A percentile compares a stretch with the other conserved stretches of the same genome.
Evolutionary conservation across 202 grass and related monocot species (phyloP).

Genomic region (Miscanthus sacchariflorus): DNA sequence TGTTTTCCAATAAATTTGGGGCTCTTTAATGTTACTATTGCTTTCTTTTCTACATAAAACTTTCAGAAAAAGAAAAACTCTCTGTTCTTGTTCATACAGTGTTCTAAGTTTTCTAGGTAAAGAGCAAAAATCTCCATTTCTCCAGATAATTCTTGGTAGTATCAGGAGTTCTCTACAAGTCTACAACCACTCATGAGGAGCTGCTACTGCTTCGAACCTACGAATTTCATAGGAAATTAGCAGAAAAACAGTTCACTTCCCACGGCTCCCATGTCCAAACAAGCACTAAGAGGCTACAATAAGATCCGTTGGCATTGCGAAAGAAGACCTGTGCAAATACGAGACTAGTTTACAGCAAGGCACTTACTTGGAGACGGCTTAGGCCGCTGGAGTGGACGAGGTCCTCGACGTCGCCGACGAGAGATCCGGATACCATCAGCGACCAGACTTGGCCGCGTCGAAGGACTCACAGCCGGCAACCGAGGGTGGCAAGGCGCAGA

Average conservation of each 20-base stretch:
- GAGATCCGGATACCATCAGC: not conserved
- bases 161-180: not conserved
- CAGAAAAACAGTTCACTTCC: not conserved
- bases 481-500: not conserved
- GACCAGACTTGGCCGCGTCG: not conserved
- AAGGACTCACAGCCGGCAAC: not conserved
- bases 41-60: too few species aligned
- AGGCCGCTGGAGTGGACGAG: not conserved
- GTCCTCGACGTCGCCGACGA: not conserved
- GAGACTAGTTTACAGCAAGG: not conserved
- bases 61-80: too few species aligned
- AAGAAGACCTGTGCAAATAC: not conserved
- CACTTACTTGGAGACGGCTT: not conserved
- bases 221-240: not conserved
- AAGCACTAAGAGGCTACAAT: not conserved
- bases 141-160: not conserved
- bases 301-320: not conserved
- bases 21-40: too few species aligned
- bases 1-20: not conserved
- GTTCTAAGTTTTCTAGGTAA: not conserved
- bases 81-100: not conserved
- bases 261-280: not conserved
- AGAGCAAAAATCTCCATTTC: not conserved
- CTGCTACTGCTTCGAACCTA: not conserved
- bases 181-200: not conserved